Conservation (phyloP, 2,329 filamentous ascomycete species). For the Chrysoporthe puriensis region DNA sequence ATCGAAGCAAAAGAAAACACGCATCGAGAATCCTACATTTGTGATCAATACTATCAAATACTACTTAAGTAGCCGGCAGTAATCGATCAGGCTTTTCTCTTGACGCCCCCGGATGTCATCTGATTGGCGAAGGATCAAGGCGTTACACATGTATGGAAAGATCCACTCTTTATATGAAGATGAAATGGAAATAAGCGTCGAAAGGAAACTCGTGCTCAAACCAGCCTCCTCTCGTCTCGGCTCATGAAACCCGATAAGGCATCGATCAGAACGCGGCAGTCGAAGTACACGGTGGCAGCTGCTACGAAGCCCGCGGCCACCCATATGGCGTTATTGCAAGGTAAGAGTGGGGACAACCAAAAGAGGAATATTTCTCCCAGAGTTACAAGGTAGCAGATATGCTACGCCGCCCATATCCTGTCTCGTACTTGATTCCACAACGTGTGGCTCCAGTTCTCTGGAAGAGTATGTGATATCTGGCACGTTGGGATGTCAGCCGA, state of each 20-base stretch:
- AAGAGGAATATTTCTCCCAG: not conserved
- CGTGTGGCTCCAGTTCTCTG: conserved; percentile 27
- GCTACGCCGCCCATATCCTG: conserved; percentile 19
- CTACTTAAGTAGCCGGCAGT: no score
- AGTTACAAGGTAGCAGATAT: not conserved
- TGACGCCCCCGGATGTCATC: no score
- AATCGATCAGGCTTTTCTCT: no score
- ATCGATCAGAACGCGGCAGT: not conserved
- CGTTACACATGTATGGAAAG: not conserved
- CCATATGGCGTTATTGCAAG: not conserved
- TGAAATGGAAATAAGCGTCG: not conserved
- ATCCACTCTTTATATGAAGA: not conserved
- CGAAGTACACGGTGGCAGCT: not conserved
- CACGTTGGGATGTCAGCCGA: not conserved
- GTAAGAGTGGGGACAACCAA: not conserved
- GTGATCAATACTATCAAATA: no score
- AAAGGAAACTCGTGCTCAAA: not conserved
- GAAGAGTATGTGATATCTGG: conserved; percentile 26
- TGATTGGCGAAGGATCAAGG: not conserved
- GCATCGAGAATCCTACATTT: no score
- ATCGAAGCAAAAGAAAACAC: no score
- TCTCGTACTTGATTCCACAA: conserved; percentile 26
- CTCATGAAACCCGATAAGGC: not conserved
- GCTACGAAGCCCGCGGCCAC: not conserved
- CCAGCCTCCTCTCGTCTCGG: not conserved